Evolutionary conservation across 2,329 filamentous ascomycete species (phyloP), one percentile per base, ranked within the genome.

Genomic region (Colletotrichum ledebouriae): DNA sequence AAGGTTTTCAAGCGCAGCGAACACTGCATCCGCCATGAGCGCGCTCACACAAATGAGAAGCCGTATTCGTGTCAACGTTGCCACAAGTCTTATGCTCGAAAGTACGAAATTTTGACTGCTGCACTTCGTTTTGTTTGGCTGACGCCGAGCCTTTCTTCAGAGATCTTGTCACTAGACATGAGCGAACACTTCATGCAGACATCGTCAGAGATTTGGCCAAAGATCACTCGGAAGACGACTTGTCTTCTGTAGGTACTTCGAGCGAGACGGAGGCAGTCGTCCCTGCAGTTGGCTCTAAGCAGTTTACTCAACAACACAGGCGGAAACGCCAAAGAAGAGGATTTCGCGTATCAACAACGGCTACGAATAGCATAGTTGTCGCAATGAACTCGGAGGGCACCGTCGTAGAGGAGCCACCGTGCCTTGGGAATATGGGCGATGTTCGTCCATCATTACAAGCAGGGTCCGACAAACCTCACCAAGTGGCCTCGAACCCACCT

Each of bases 1-100:
- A 64, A 64, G 11, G 12, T 29, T 47, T 64, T 64, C 37, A 53
- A 60, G 29, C 46, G 56, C 17, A 60, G 46, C 25, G 62, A 60
- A 37, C 55, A 64, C 7, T 46, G 53, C 13, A 46, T 64, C 6
- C 46, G 37, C 11, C 46, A 53, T 10, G 46, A 64, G 46, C 37
- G 56, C 33, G 44, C 25, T 13, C 62, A 52, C 37, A 46, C 55
- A 11, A 64, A 60, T 3, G 37, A 60, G 39, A 46, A 64, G 62
- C 37, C 56, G 13, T 59, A 50, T 12, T 17, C 44, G 6, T 64
- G 55, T 20, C 44, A 37, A 17, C 29, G 42, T 13, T 63, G 53
- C 34, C 17, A 41, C 11, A 59, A 52, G 17, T 59, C 17, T 4
- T 63, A 63, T 15, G 57, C 44, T 17, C 46, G 53, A 15, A 59